Percentiles rank a stretch among this genome's conserved stretches.
Evolutionary conservation across 108 stramenopile genomes (phyloP).

Genomic region (Nitzschia putrida): DNA sequence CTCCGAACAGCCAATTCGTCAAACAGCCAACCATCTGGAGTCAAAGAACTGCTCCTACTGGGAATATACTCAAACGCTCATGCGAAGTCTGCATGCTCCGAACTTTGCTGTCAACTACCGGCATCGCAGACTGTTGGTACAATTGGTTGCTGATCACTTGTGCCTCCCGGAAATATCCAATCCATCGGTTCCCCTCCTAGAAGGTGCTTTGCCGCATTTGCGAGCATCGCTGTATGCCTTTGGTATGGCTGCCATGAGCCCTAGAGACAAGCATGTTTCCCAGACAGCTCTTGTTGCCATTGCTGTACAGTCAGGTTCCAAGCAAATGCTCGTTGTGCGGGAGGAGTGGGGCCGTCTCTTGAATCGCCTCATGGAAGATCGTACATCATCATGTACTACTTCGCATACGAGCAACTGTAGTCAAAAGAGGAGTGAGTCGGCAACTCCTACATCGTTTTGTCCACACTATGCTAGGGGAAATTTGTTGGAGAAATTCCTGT

Average conservation of each 20-base stretch:
- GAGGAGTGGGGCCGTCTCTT: slow-evolving; percentile 48
- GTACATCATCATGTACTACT: slow-evolving; percentile 15
- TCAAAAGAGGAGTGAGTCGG: neutral
- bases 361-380: slow-evolving; percentile 40
- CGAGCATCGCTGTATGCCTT: slow-evolving; percentile 44
- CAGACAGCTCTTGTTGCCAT: slow-evolving; percentile 31
- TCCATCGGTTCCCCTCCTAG: slow-evolving; percentile 29
- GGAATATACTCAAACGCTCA: slow-evolving; percentile 28
- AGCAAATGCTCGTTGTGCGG: slow-evolving; percentile 6
- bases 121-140: slow-evolving; percentile 43
- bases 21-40: slow-evolving; percentile 23
- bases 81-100: slow-evolving; percentile 26
- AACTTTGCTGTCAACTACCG: slow-evolving; percentile 51
- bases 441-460: slow-evolving; percentile 34
- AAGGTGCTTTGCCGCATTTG: slow-evolving; percentile 49
- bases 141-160: slow-evolving; percentile 33
- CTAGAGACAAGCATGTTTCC: slow-evolving; percentile 34
- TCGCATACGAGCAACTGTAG: neutral
- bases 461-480: slow-evolving; percentile 43
- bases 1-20: slow-evolving; percentile 29
- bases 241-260: slow-evolving; percentile 31
- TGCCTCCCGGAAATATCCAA: slow-evolving; percentile 22
- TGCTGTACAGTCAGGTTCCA: slow-evolving; percentile 31
- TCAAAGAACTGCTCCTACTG: slow-evolving; percentile 27
- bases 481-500: slow-evolving; percentile 33